phyloP scores from a whole-genome alignment of 805 yeast species.

The Candida silvatica region DNA sequence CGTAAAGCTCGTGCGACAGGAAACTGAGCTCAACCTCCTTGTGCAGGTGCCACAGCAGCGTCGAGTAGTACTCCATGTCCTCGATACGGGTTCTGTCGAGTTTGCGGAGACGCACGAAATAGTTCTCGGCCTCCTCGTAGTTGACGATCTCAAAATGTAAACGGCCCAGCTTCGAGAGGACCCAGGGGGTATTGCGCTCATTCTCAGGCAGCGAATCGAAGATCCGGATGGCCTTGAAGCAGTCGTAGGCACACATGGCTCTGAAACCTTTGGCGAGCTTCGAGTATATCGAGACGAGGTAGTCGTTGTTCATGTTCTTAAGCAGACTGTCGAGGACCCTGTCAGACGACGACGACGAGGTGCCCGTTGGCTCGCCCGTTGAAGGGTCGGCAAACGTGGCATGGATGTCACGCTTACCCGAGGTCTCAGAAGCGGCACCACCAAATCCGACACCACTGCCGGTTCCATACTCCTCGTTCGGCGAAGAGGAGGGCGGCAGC shows the following conservation, averaged over 20 bases:
- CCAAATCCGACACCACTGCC: constrained; percentile 11
- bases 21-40: constrained; percentile 72
- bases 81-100: constrained; percentile 70
- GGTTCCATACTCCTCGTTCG: constrained; percentile 4
- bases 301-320: constrained; percentile 24
- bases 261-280: constrained; percentile 53
- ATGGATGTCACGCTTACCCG: constrained; percentile 17
- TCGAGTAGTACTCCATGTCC: constrained; percentile 90
- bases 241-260: constrained; percentile 59
- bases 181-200: constrained; percentile 76
- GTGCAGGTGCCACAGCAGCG: constrained; percentile 87
- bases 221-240: constrained; percentile 68
- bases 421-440: no score
- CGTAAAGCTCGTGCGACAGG: constrained; percentile 73
- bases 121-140: constrained; percentile 65
- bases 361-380: constrained; percentile 4
- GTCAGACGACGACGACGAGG: neutral
- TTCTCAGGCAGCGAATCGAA: constrained; percentile 55
- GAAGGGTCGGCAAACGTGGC: constrained; percentile 12
- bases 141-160: constrained; percentile 82
- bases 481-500: neutral
- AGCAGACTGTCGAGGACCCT: constrained; percentile 8
- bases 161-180: constrained; percentile 69
- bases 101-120: constrained; percentile 52
- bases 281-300: constrained; percentile 38